Percentiles rank a stretch among this genome's conserved stretches.
phyloP scores from a whole-genome alignment of 2,329 filamentous ascomycete species.

The Orbilia javanica region DNA sequence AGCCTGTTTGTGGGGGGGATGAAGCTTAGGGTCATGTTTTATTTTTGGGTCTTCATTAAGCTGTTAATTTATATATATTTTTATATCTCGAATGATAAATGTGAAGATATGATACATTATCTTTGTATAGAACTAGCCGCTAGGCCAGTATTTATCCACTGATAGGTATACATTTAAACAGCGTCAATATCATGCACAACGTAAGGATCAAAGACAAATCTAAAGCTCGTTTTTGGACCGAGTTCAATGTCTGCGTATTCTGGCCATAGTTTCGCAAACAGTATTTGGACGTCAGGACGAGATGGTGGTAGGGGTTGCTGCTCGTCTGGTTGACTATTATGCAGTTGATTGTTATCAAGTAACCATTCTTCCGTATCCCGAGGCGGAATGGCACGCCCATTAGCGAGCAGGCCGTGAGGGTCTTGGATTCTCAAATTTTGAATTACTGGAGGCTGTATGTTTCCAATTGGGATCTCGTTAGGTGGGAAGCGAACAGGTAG shows the following conservation, averaged over 20 bases:
- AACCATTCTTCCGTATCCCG: slow-evolving; percentile 12
- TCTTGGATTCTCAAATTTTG: slow-evolving; percentile 16
- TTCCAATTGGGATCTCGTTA: neutral
- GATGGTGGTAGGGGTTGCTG: neutral
- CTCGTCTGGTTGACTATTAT: neutral
- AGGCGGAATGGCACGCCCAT: neutral
- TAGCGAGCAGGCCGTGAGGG: neutral
- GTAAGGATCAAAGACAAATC: slow-evolving; percentile 30
- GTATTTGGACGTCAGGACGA: neutral
- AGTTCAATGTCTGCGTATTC: neutral
- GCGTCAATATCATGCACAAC: slow-evolving; percentile 14
- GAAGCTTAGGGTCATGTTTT: neutral
- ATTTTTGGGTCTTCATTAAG: no score
- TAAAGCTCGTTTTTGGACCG: slow-evolving; percentile 6
- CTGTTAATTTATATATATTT: no score
- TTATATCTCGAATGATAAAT: no score
- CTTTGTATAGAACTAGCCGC: no score
- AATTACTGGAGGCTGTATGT: neutral
- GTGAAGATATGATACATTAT: no score
- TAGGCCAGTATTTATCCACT: no score
- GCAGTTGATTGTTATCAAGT: neutral
- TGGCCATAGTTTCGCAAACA: neutral
- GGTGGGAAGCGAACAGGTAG: neutral
- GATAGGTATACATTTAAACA: neutral
- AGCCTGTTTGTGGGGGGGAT: slow-evolving; percentile 38